These are phyloP conservation scores for Phaeosphaeriaceae sp. DNA, from an alignment of 2,329 filamentous ascomycete genomes.

Conservation along the genomic window DNA sequence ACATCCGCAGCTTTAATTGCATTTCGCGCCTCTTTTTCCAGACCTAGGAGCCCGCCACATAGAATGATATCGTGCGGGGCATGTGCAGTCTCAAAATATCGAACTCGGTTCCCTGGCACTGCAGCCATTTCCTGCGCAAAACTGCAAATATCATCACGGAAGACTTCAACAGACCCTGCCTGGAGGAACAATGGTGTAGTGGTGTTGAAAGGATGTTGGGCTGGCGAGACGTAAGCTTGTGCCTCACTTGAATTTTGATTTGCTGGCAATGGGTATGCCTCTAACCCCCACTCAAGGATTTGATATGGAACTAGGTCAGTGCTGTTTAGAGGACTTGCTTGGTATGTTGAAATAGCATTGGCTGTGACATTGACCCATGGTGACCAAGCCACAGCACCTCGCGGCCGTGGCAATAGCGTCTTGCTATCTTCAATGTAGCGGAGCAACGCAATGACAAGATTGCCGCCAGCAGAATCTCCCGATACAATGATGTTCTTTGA, in stretches of 20 bases:
- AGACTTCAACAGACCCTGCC: neutral
- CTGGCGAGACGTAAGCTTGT: neutral
- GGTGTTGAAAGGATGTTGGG: neutral
- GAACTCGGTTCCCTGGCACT: too few relatives aligned
- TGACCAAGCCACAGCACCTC: neutral
- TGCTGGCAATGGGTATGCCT: neutral
- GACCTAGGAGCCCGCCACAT: too few relatives aligned
- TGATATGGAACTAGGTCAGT: neutral
- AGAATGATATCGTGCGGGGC: too few relatives aligned
- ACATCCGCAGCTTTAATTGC: too few relatives aligned
- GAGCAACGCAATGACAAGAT: constrained; percentile 17
- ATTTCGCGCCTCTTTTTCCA: too few relatives aligned
- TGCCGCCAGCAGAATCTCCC: constrained; percentile 31
- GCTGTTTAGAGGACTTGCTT: neutral
- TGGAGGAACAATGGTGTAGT: neutral
- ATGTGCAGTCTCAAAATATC: too few relatives aligned
- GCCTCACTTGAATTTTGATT: neutral
- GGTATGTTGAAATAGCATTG: neutral
- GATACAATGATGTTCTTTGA: constrained; percentile 4
- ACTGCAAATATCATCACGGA: neutral
- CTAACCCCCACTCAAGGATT: neutral
- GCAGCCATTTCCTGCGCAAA: too few relatives aligned
- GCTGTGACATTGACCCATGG: neutral
- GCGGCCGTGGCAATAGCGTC: neutral
- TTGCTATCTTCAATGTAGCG: neutral